Evolutionary conservation across 352 stramenopile genomes (phyloP).

Genomic region (Phytophthora europaea): DNA sequence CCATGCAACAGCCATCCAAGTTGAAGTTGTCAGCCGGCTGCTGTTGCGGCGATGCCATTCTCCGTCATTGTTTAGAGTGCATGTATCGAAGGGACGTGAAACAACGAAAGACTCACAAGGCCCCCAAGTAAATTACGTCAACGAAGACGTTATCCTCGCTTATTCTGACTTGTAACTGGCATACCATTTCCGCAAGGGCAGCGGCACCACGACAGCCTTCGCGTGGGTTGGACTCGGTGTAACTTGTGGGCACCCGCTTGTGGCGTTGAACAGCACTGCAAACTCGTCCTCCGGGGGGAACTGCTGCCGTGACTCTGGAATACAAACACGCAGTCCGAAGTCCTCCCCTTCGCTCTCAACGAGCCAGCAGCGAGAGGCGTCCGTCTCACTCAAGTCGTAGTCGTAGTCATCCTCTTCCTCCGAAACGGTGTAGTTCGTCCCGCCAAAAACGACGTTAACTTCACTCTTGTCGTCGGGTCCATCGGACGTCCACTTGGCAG

Average conservation of each 20-base stretch:
- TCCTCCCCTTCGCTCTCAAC: slow-evolving; percentile 27
- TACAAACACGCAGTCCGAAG: slow-evolving; percentile 21
- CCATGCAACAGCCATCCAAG: too few species aligned
- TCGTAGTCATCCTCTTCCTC: slow-evolving; percentile 13
- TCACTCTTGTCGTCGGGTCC: slow-evolving; percentile 5
- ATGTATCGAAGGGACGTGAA: too few species aligned
- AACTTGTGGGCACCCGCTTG: slow-evolving; percentile 26
- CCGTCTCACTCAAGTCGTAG: background rate
- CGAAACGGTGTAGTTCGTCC: slow-evolving; percentile 26
- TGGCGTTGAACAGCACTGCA: slow-evolving; percentile 24
- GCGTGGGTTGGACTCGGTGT: slow-evolving; percentile 6
- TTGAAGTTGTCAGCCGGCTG: too few species aligned
- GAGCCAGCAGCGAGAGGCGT: slow-evolving; percentile 26
- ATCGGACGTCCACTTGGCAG: slow-evolving; percentile 28
- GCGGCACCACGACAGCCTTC: slow-evolving; percentile 17
- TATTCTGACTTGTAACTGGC: slow-evolving; percentile 27
- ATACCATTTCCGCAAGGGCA: slow-evolving; percentile 47
- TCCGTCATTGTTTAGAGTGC: too few species aligned
- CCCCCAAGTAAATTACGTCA: background rate
- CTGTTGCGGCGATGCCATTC: too few species aligned
- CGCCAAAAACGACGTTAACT: slow-evolving; percentile 25
- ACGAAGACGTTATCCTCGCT: background rate
- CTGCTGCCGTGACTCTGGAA: background rate
- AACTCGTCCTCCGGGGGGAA: slow-evolving; percentile 17
- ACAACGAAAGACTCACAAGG: too few species aligned